Percentiles rank a stretch among this genome's conserved stretches.
Conservation (phyloP, 2,329 filamentous ascomycete species). For the Pyrenochaeta sp. region DNA sequence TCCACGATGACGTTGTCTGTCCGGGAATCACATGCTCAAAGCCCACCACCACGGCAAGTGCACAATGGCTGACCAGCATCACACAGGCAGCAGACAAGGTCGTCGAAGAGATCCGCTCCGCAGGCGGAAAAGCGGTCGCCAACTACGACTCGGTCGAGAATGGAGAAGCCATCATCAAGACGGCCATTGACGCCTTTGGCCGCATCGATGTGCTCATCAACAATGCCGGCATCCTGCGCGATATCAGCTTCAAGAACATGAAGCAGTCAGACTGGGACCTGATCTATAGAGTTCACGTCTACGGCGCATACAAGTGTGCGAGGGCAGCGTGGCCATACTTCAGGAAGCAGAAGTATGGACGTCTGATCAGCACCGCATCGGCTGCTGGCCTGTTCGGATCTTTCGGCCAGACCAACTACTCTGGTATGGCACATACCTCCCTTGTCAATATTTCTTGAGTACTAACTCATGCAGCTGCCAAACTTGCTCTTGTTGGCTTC, state of each 20-base stretch:
- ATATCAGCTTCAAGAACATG: constrained; percentile 99
- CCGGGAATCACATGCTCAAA: not conserved
- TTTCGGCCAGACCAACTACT: constrained; percentile 97
- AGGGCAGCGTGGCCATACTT: constrained; percentile 97
- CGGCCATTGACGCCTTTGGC: constrained; percentile 79
- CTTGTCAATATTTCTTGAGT: not conserved
- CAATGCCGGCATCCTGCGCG: constrained; percentile 94
- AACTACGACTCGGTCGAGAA: constrained; percentile 97
- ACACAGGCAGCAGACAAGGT: constrained; percentile 79
- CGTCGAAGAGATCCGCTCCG: constrained; percentile 82
- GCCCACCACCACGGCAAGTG: not conserved
- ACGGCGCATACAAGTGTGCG: constrained; percentile 93
- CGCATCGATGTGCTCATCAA: constrained; percentile 96
- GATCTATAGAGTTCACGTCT: constrained; percentile 90
- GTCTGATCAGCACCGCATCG: constrained; percentile 96
- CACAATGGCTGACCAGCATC: constrained; percentile 15
- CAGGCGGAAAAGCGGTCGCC: constrained; percentile 93
- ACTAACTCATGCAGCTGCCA: constrained; percentile 69
- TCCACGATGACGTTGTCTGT: not conserved
- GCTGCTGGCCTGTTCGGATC: constrained; percentile 93
- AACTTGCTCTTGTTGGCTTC: constrained; percentile 94
- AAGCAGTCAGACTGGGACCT: constrained; percentile 97
- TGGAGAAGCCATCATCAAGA: constrained; percentile 93
- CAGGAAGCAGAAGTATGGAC: constrained; percentile 97
- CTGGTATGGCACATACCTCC: too few species aligned